These are phyloP conservation scores for Populus deltoides DNA, from an alignment of 345 rosid genomes.

Conservation along the genomic window DNA sequence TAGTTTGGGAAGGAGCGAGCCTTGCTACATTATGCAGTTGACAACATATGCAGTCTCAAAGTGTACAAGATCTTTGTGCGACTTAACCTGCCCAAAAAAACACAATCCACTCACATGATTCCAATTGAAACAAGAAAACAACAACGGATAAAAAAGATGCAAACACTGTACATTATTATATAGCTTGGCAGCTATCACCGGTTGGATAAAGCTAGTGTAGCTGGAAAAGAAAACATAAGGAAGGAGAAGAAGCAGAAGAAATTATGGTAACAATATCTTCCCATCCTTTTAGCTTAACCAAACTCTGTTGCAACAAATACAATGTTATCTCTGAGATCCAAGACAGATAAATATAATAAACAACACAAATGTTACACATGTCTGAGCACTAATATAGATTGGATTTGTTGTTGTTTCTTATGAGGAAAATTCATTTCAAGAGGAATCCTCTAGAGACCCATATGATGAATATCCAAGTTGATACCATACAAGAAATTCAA, in stretches of 20 bases:
- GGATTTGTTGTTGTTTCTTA: background rate
- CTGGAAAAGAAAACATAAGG: slow-evolving; percentile 37
- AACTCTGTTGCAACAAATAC: slow-evolving; percentile 51
- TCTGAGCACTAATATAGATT: background rate
- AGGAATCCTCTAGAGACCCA: background rate
- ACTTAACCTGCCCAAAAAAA: slow-evolving; percentile 61
- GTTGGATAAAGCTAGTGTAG: slow-evolving; percentile 97
- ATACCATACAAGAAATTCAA: background rate
- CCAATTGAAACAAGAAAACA: background rate
- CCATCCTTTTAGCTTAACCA: slow-evolving; percentile 94
- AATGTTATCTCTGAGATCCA: slow-evolving; percentile 11
- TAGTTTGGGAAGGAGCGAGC: slow-evolving; percentile 81
- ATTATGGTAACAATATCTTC: slow-evolving; percentile 75
- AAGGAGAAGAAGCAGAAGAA: slow-evolving; percentile 41
- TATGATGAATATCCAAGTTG: background rate
- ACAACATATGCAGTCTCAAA: slow-evolving; percentile 99
- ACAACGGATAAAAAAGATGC: background rate
- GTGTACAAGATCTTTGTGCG: slow-evolving; percentile 80
- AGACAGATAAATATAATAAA: slow-evolving; percentile 2
- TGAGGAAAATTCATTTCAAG: background rate
- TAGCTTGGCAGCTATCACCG: slow-evolving; percentile 83
- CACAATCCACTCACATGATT: slow-evolving; percentile 8
- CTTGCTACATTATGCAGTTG: slow-evolving; percentile 77
- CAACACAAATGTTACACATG: background rate
- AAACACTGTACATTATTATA: slow-evolving; percentile 67